These are phyloP conservation scores for Stylonectria norvegica DNA, from an alignment of 2,329 filamentous ascomycete genomes.

Conservation along the genomic window DNA sequence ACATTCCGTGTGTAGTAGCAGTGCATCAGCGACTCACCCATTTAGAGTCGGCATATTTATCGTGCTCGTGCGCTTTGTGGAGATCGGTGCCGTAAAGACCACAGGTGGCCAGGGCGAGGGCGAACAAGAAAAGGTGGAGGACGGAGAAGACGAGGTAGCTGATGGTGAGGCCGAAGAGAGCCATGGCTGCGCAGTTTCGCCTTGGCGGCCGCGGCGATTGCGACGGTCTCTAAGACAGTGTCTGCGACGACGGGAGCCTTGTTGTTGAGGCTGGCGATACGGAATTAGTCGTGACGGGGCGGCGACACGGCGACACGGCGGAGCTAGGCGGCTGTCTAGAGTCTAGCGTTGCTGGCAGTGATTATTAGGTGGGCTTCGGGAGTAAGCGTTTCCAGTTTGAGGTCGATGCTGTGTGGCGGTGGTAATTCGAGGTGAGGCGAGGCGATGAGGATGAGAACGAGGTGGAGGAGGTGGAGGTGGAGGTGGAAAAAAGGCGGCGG, in stretches of 20 bases:
- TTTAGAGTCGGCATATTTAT: conserved; percentile 57
- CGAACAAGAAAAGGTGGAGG: conserved; percentile 73
- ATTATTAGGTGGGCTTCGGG: too few relatives aligned
- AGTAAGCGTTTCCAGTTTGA: too few relatives aligned
- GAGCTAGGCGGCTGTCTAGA: too few relatives aligned
- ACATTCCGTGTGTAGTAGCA: too few relatives aligned
- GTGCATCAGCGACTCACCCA: conserved; percentile 65
- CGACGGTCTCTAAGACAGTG: neutral
- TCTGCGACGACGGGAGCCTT: neutral
- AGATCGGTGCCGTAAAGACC: conserved; percentile 76
- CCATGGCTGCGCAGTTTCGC: conserved; percentile 34
- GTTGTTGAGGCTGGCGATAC: too few relatives aligned
- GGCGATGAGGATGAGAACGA: too few relatives aligned
- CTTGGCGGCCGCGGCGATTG: neutral
- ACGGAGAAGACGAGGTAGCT: conserved; percentile 55
- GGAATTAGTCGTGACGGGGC: too few relatives aligned
- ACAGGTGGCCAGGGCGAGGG: conserved; percentile 71
- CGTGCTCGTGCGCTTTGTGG: conserved; percentile 46
- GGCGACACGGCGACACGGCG: too few relatives aligned
- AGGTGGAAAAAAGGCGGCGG: neutral
- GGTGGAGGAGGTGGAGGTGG: neutral
- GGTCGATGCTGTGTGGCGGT: too few relatives aligned
- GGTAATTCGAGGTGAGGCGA: too few relatives aligned
- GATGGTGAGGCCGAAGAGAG: conserved; percentile 40
- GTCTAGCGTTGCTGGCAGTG: too few relatives aligned